Evolutionary conservation across 192 early-diverging fungal genomes (phyloP).

Genomic region (Pilaira anomala): DNA sequence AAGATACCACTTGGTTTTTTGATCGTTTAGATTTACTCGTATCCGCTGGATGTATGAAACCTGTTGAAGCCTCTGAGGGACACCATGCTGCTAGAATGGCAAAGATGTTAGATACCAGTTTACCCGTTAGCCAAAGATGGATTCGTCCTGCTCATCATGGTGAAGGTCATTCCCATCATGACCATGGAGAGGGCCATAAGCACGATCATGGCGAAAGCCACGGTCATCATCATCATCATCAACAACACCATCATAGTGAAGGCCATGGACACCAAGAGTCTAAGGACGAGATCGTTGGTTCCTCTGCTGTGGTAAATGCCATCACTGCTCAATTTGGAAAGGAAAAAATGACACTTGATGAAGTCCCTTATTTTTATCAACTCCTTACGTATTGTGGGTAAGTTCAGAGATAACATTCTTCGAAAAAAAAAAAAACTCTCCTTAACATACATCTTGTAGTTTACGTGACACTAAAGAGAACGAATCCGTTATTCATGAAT

Average conservation of each 20-base stretch:
- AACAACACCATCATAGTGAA: neutral
- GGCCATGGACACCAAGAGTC: neutral
- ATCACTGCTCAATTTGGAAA: conserved; percentile 9
- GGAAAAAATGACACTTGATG: neutral
- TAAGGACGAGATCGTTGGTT: neutral
- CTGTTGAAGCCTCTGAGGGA: neutral
- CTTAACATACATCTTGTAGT: neutral
- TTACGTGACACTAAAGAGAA: neutral
- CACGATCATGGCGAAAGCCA: neutral
- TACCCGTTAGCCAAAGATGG: neutral
- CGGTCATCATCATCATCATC: no score
- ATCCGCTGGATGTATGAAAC: neutral
- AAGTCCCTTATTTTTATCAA: conserved; percentile 1
- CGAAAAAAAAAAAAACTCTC: neutral
- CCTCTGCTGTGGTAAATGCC: neutral
- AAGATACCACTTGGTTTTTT: conserved; percentile 1
- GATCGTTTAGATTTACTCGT: conserved; percentile 12
- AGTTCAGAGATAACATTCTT: neutral
- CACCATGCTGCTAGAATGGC: neutral
- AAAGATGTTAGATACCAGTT: neutral
- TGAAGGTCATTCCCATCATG: neutral
- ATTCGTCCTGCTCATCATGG: neutral
- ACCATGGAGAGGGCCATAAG: neutral
- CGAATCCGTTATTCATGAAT: neutral
- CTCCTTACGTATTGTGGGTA: conserved; percentile 1